Evolutionary conservation across 345 rosid genomes (phyloP), one percentile per base, ranked within the genome.

Genomic region (Brassica rapa): DNA sequence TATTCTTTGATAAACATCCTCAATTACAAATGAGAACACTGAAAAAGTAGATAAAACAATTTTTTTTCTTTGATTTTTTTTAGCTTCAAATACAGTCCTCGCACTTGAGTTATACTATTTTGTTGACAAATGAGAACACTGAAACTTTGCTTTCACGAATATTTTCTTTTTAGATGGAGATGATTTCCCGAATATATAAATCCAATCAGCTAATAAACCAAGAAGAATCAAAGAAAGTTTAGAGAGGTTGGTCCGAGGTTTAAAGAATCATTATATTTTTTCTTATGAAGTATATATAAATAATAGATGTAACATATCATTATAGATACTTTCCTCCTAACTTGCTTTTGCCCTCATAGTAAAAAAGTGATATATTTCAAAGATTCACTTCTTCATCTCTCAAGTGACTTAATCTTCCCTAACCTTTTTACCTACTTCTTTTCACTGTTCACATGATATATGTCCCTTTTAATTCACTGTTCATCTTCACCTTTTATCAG

Each of bases 301-400:
- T 43, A 1, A 66, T 30, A 15, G n/a, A 43, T 30, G 60, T 16
- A 53, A 53, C n/a, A 46, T 73, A 41, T 30, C 37, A 73, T 11
- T 68, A 10, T 61, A 33, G 6, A 70, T 21, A 73, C 75, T 79
- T 79, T 79, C 35, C 66, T 68, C 78, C 74, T 73, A 79, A 79
- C 78, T 62, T 61, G 68, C 35, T 62, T 73, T 62, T 10, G 11
- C 11, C 51, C 35, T 62, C 19, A 14, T 25, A 68, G 78, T 79
- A 70, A 62, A 73, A 73, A 79, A 68, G 78, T 51, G 78, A 68
- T 33, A 43, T 30, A 33, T 67, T 35, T 79, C 68, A 61, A 73
- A 67, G 66, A 61, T 79, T 33, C 82, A 78, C 6, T 66, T 53
- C 11, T 56, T 41, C 43, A 66, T 65, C 77, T 70, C 27, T 53